phyloP scores from a whole-genome alignment of 805 yeast species.

The Barnettozyma vustinii region DNA sequence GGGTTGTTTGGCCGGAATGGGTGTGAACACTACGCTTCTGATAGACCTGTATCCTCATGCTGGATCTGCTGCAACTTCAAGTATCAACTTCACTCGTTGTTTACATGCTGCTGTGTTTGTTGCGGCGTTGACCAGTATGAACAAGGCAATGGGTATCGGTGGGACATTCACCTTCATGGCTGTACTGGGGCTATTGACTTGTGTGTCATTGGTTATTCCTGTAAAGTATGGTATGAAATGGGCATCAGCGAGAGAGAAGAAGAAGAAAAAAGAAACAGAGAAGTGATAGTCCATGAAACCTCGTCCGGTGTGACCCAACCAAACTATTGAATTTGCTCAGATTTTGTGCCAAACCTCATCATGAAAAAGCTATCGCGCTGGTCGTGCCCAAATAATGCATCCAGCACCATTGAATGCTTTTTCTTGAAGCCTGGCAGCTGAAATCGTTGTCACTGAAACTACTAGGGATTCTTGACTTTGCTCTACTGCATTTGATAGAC shows the following conservation, averaged over 20 bases:
- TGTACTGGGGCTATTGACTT: slow-evolving; percentile 34
- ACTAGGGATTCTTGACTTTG: too few relatives aligned
- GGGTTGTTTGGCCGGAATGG: slow-evolving; percentile 52
- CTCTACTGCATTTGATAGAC: too few relatives aligned
- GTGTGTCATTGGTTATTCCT: slow-evolving; percentile 24
- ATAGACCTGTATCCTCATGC: slow-evolving; percentile 72
- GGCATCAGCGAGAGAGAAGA: slow-evolving; percentile 18
- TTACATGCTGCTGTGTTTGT: slow-evolving; percentile 64
- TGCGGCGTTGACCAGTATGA: slow-evolving; percentile 63
- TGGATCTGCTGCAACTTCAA: slow-evolving; percentile 70
- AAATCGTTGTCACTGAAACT: too few relatives aligned
- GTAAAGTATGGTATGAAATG: slow-evolving; percentile 29
- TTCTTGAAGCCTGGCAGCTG: too few relatives aligned
- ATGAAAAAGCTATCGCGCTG: not conserved
- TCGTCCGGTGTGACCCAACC: not conserved
- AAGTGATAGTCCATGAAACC: not conserved
- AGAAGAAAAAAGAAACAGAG: not conserved
- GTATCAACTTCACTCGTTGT: slow-evolving; percentile 70
- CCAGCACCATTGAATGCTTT: too few relatives aligned
- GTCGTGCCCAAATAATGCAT: not conserved
- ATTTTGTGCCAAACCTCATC: too few relatives aligned
- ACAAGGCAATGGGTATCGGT: slow-evolving; percentile 52
- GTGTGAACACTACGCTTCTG: slow-evolving; percentile 57
- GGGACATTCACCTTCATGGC: slow-evolving; percentile 76
- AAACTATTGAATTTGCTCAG: too few relatives aligned